Conservation (phyloP, 1,139 yeast species). For the Blastobotrys petasosporus region DNA sequence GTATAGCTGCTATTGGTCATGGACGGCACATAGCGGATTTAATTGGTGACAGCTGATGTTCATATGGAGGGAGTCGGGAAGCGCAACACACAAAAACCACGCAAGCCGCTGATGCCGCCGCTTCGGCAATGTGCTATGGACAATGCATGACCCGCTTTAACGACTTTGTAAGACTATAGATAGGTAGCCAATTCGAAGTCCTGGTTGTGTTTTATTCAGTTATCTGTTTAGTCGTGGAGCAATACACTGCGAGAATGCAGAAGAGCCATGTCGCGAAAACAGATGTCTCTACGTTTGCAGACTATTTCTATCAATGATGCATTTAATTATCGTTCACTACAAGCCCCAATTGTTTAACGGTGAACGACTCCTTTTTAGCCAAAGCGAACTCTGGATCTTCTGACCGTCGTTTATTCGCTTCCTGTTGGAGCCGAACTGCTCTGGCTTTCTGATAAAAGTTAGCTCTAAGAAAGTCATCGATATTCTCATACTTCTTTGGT, state of each 20-base stretch:
- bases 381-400: constrained; percentile 20
- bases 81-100: neutral
- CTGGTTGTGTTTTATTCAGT: too few species aligned
- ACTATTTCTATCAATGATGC: neutral
- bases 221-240: too few species aligned
- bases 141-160: too few species aligned
- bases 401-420: constrained; percentile 20
- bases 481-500: constrained; percentile 35
- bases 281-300: neutral
- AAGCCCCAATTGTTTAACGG: constrained; percentile 23
- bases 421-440: constrained; percentile 24
- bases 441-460: constrained; percentile 22
- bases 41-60: neutral
- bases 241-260: neutral
- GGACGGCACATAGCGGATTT: neutral
- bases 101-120: too few species aligned
- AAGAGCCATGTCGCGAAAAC: neutral
- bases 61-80: neutral
- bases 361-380: constrained; percentile 19
- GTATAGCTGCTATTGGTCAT: neutral
- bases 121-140: too few species aligned
- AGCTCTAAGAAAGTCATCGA: constrained; percentile 15
- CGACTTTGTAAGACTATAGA: too few species aligned
- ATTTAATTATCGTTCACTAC: constrained; percentile 13
- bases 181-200: too few species aligned